A percentile compares a stretch with the other conserved stretches of the same genome.
These are phyloP conservation scores for Globisporangium paroecandrum DNA, from an alignment of 352 stramenopile species.

Conservation along the genomic window DNA sequence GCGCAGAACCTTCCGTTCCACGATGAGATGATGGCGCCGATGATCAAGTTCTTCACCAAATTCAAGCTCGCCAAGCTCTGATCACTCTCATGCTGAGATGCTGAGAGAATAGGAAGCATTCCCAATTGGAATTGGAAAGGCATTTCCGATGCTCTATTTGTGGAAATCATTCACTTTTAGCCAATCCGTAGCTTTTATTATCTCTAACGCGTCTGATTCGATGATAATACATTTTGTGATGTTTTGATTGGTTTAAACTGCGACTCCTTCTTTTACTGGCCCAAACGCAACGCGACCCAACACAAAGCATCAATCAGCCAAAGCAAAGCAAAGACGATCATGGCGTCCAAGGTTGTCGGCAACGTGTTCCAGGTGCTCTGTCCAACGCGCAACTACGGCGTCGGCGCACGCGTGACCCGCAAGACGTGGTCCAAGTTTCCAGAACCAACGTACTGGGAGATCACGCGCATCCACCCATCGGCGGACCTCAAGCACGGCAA, in stretches of 20 bases:
- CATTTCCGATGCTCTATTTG: no score
- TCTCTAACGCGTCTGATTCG: slow-evolving; percentile 8
- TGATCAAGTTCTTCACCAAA: slow-evolving; percentile 70
- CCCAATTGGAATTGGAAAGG: not conserved
- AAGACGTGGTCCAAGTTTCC: slow-evolving; percentile 71
- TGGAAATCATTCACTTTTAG: slow-evolving; percentile 10
- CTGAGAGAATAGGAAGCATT: not conserved
- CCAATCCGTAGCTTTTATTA: slow-evolving; percentile 13
- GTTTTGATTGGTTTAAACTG: slow-evolving; percentile 19
- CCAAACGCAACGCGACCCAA: not conserved
- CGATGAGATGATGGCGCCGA: slow-evolving; percentile 59
- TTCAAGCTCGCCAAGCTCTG: slow-evolving; percentile 62
- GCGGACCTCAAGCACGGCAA: slow-evolving; percentile 84
- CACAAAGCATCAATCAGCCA: slow-evolving; percentile 2
- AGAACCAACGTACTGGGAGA: slow-evolving; percentile 77
- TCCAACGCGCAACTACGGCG: slow-evolving; percentile 62
- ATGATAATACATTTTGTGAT: slow-evolving; percentile 12
- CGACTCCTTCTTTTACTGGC: not conserved
- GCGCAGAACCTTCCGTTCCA: slow-evolving; percentile 49
- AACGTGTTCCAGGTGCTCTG: slow-evolving; percentile 81
- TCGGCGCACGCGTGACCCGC: slow-evolving; percentile 67
- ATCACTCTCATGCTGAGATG: not conserved
- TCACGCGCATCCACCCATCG: slow-evolving; percentile 72
- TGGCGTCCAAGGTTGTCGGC: slow-evolving; percentile 40
- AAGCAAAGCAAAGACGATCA: slow-evolving; percentile 12